Conservation (phyloP, 2,329 filamentous ascomycete genomes). For the Trichoderma arundinaceum region DNA sequence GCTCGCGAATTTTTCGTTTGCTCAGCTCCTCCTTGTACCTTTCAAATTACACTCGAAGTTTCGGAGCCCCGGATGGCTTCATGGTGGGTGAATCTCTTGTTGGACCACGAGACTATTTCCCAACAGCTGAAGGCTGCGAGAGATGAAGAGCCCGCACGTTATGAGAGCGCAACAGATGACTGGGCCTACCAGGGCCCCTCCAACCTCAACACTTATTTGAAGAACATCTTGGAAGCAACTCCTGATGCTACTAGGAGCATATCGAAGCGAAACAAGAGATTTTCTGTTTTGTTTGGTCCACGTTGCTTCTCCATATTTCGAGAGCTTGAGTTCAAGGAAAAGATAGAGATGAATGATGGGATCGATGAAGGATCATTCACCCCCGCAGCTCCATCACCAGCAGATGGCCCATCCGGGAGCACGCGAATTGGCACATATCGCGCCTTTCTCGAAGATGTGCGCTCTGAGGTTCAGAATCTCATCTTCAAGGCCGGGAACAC, state of each 20-base stretch:
- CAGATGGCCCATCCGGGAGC: conserved; percentile 42
- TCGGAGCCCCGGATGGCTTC: conserved; percentile 54
- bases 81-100: conserved; percentile 51
- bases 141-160: conserved; percentile 55
- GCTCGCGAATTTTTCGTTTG: conserved; percentile 50
- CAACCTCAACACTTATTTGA: conserved; percentile 59
- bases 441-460: conserved; percentile 57
- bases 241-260: conserved; percentile 52
- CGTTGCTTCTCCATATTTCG: conserved; percentile 57
- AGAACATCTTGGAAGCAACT: conserved; percentile 52
- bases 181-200: conserved; percentile 50
- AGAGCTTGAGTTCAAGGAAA: conserved; percentile 56
- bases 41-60: conserved; percentile 54
- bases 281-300: conserved; percentile 58
- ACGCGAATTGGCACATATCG: conserved; percentile 51
- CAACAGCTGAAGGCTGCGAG: conserved; percentile 49
- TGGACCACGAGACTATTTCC: conserved; percentile 53
- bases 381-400: conserved; percentile 44
- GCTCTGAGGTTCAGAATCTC: conserved; percentile 54
- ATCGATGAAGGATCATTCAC: conserved; percentile 49
- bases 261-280: conserved; percentile 62
- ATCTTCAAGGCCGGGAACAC: conserved; percentile 46
- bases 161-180: conserved; percentile 49
- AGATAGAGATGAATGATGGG: conserved; percentile 45
- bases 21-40: conserved; percentile 50